Conservation (phyloP, 352 stramenopile species). For the Phytophthora cryptogea region DNA sequence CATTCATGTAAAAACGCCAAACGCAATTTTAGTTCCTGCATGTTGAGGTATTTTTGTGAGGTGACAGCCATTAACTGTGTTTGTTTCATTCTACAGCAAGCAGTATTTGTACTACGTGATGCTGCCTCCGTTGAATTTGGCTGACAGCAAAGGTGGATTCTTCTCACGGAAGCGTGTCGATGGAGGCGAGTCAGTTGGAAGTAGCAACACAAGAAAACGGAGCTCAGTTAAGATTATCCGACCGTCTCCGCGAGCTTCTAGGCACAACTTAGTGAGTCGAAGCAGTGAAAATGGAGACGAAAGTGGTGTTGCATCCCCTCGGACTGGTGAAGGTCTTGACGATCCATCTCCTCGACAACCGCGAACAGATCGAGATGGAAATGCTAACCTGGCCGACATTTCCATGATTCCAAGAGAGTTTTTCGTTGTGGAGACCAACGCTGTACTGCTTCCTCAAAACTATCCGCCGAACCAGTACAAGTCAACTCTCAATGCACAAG, state of each 20-base stretch:
- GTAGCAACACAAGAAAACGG: conserved; percentile 13
- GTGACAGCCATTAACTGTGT: neutral
- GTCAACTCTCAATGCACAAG: conserved; percentile 44
- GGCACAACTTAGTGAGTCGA: conserved; percentile 12
- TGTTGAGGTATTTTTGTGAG: conserved; percentile 24
- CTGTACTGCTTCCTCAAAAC: conserved; percentile 49
- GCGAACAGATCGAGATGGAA: neutral
- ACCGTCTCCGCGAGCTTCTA: conserved; percentile 20
- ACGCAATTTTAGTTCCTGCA: conserved; percentile 19
- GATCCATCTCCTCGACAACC: neutral
- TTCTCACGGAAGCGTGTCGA: conserved; percentile 40
- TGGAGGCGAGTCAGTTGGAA: conserved; percentile 16
- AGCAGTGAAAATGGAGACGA: conserved; percentile 1
- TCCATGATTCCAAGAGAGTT: conserved; percentile 77
- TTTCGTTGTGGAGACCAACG: conserved; percentile 77
- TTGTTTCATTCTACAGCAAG: neutral
- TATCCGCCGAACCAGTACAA: conserved; percentile 67
- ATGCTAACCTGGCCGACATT: conserved; percentile 28
- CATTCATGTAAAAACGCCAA: conserved; percentile 13
- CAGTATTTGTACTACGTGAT: conserved; percentile 22
- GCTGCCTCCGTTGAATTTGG: conserved; percentile 49
- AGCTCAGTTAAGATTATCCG: conserved; percentile 28
- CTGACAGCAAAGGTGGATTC: conserved; percentile 39
- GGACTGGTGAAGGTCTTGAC: neutral
- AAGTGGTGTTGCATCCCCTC: neutral